Conservation (phyloP, 2,329 filamentous ascomycete genomes). For the Neofusicoccum cordaticola region DNA sequence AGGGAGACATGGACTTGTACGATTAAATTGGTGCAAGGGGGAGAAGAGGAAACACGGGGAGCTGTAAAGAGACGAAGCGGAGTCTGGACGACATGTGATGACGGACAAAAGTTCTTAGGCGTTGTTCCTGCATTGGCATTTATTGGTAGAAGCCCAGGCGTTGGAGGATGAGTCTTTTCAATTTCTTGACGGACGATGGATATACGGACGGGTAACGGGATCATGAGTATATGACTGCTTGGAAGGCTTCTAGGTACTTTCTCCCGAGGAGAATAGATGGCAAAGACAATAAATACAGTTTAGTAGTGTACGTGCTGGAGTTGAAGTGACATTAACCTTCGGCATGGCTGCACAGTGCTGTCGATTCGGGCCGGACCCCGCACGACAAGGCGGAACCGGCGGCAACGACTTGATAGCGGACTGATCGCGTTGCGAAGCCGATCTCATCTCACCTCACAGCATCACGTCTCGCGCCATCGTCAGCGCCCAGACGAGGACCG, state of each 20-base stretch:
- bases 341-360: no score
- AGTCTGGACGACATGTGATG: not conserved
- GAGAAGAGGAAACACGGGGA: not conserved
- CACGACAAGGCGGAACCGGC: not conserved
- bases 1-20: constrained; percentile 62
- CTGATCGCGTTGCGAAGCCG: constrained; percentile 14
- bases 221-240: no score
- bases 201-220: no score
- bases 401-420: not conserved
- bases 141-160: no score
- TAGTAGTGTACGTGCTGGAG: no score
- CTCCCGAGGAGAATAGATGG: no score
- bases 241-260: no score
- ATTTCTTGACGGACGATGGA: no score
- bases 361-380: no score
- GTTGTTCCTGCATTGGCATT: not conserved
- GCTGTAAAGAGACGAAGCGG: not conserved
- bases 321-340: no score
- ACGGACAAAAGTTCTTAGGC: not conserved
- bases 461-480: not conserved
- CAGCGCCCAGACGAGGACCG: not conserved
- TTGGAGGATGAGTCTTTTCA: no score
- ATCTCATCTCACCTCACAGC: not conserved
- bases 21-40: constrained; percentile 48
- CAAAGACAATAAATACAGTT: no score